These are phyloP conservation scores for Mycogone perniciosa DNA, from an alignment of 2,329 filamentous ascomycete species.

Conservation along the genomic window DNA sequence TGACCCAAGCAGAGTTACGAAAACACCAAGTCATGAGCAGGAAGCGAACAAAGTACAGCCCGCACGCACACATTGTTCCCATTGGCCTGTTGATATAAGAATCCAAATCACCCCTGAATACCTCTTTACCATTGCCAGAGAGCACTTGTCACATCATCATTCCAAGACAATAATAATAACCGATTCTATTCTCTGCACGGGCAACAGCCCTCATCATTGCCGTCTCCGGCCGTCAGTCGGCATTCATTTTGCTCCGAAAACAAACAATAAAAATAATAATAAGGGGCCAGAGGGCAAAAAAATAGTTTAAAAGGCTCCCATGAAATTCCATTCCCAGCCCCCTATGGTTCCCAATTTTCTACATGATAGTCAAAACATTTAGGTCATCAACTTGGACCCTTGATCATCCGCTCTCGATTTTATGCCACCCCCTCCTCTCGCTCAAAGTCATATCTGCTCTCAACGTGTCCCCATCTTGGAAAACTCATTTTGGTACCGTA, in stretches of 20 bases:
- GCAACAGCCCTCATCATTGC: not conserved
- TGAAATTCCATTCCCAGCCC: not conserved
- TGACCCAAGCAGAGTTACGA: too few relatives aligned
- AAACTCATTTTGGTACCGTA: constrained; percentile 63
- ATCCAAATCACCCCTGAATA: too few relatives aligned
- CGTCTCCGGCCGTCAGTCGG: not conserved
- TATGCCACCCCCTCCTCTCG: not conserved
- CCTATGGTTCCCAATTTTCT: not conserved
- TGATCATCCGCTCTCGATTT: not conserved
- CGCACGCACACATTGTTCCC: too few relatives aligned
- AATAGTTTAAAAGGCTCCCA: not conserved
- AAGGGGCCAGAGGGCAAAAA: not conserved
- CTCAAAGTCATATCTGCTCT: constrained; percentile 1
- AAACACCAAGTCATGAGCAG: too few relatives aligned
- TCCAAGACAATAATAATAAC: not conserved
- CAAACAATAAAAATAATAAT: not conserved
- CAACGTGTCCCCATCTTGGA: constrained; percentile 48
- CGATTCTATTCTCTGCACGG: not conserved
- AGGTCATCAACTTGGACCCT: not conserved
- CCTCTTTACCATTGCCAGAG: too few relatives aligned
- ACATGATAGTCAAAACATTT: not conserved
- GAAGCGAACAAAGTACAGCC: too few relatives aligned
- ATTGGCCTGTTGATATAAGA: too few relatives aligned
- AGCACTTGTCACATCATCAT: too few relatives aligned
- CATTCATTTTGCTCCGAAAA: not conserved